Conservation (phyloP, 31 red algal genomes). For the Porphyra umbilicalis region DNA sequence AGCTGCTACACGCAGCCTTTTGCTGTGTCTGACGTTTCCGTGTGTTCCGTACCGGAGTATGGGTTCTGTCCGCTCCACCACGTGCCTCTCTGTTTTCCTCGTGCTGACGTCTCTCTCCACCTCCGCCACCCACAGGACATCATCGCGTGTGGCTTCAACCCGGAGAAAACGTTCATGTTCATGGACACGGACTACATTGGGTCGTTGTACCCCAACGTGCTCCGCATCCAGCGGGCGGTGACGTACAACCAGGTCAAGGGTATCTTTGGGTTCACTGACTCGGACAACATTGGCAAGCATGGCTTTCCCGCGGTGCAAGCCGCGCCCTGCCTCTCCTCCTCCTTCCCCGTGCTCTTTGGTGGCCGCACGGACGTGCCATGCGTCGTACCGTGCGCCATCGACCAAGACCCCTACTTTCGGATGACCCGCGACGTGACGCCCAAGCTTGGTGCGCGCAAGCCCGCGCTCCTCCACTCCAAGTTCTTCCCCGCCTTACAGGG, state of each 20-base stretch:
- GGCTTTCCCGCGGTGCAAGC: conserved; percentile 94
- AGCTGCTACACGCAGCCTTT: not conserved
- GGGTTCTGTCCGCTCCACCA: not conserved
- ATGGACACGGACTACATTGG: conserved; percentile 80
- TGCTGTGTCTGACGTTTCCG: not conserved
- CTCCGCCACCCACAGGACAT: conserved; percentile 65
- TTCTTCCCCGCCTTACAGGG: conserved; percentile 93
- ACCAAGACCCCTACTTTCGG: conserved; percentile 96
- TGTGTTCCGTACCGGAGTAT: not conserved
- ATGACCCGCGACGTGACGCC: conserved; percentile 89
- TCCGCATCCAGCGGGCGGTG: conserved; percentile 74
- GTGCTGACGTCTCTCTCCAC: too few relatives aligned
- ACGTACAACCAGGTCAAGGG: conserved; percentile 88
- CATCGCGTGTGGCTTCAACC: conserved; percentile 91
- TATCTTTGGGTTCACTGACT: conserved; percentile 88
- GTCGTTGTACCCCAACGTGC: conserved; percentile 64
- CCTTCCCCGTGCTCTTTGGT: conserved; percentile 74
- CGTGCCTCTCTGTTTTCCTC: not conserved
- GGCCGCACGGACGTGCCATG: conserved; percentile 51
- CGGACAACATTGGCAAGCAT: conserved; percentile 96
- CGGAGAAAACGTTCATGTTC: conserved; percentile 83
- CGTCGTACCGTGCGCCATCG: conserved; percentile 93
- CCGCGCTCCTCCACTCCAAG: conserved; percentile 84
- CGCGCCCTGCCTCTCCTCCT: conserved; percentile 81
- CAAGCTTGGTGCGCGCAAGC: conserved; percentile 50